Percentiles rank a stretch among this genome's conserved stretches.
phyloP scores from a whole-genome alignment of 345 rosid genomes.

The Fremontodendron californicum region DNA sequence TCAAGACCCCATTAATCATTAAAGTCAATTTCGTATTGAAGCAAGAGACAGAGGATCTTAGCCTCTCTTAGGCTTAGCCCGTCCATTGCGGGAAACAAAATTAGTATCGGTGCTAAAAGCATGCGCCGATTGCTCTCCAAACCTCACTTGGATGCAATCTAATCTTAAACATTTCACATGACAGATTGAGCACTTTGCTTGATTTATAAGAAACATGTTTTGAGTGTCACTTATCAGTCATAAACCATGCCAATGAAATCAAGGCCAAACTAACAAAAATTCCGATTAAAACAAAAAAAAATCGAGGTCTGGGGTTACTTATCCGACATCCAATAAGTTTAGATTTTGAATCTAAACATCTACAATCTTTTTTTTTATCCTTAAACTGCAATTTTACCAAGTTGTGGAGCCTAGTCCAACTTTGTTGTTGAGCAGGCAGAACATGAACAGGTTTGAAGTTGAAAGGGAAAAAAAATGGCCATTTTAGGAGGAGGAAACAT shows the following conservation, averaged over 20 bases:
- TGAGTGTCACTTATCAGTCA: background rate
- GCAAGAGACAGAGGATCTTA: background rate
- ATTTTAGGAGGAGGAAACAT: background rate
- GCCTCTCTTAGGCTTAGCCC: background rate
- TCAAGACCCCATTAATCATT: conserved; percentile 10
- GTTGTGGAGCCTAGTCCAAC: background rate
- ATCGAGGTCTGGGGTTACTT: too few relatives aligned
- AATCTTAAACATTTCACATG: background rate
- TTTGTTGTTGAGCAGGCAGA: background rate
- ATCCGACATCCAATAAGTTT: too few relatives aligned
- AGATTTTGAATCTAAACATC: too few relatives aligned
- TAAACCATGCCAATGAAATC: background rate
- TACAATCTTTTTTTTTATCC: too few relatives aligned
- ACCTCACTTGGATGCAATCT: background rate
- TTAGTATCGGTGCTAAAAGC: background rate
- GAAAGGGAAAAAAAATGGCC: background rate
- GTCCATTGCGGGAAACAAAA: conserved; percentile 21
- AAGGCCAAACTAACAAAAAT: background rate
- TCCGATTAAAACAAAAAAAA: background rate
- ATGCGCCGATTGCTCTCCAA: conserved; percentile 10
- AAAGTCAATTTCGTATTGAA: background rate
- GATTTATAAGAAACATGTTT: conserved; percentile 10
- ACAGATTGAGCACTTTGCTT: background rate
- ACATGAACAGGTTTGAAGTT: background rate
- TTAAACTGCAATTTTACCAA: background rate